Conservation (phyloP, 345 rosid genomes). For the Mallotus nudiflorus region DNA sequence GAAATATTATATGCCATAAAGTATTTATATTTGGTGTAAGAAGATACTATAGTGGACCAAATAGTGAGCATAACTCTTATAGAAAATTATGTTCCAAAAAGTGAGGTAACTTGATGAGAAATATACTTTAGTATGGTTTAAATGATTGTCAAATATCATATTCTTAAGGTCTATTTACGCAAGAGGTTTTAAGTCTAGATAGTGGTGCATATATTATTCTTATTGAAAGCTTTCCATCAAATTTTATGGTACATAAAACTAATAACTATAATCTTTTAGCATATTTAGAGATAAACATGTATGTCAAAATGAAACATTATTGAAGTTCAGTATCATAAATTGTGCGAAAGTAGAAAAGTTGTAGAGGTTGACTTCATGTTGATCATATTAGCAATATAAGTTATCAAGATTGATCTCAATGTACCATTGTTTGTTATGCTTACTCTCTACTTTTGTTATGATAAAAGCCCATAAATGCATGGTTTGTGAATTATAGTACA, state of each 20-base stretch:
- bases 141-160: slow-evolving; percentile 16
- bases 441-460: slow-evolving; percentile 1
- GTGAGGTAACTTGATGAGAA: too few relatives aligned
- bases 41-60: too few relatives aligned
- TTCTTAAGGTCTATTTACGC: slow-evolving; percentile 29
- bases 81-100: too few relatives aligned
- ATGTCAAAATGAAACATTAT: neutral
- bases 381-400: neutral
- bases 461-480: too few relatives aligned
- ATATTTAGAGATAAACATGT: neutral
- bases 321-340: neutral
- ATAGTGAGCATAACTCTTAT: too few relatives aligned
- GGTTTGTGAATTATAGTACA: too few relatives aligned
- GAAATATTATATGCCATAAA: too few relatives aligned
- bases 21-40: too few relatives aligned
- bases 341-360: neutral
- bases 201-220: slow-evolving; percentile 38
- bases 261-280: neutral
- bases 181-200: slow-evolving; percentile 58
- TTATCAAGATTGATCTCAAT: neutral
- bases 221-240: slow-evolving; percentile 26
- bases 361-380: slow-evolving; percentile 6
- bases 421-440: neutral
- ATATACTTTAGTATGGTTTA: slow-evolving; percentile 15
- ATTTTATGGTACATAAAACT: slow-evolving; percentile 50